These are phyloP conservation scores for Teratosphaeria gauchensis DNA, from an alignment of 2,329 filamentous ascomycete species.

Conservation along the genomic window DNA sequence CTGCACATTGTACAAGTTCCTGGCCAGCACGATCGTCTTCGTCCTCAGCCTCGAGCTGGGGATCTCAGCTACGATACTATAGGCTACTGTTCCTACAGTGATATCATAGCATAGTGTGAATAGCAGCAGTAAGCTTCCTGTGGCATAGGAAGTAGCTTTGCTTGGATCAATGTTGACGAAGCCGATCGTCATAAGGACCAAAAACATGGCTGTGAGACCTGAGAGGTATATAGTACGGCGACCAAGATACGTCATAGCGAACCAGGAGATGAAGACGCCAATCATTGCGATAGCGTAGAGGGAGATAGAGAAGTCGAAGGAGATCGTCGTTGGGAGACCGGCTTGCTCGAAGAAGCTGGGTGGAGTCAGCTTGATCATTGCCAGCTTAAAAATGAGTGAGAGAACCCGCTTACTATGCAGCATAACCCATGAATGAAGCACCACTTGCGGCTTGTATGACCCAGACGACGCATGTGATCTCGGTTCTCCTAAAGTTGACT, in stretches of 20 bases:
- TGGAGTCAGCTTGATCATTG: too few species aligned
- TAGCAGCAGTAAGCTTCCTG: slow-evolving; percentile 40
- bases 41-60: slow-evolving; percentile 72
- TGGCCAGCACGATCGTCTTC: slow-evolving; percentile 79
- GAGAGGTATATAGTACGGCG: slow-evolving; percentile 65
- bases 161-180: slow-evolving; percentile 10
- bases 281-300: slow-evolving; percentile 58
- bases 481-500: slow-evolving; percentile 36
- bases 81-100: slow-evolving; percentile 35
- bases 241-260: slow-evolving; percentile 62
- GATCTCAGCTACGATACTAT: slow-evolving; percentile 62
- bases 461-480: slow-evolving; percentile 41
- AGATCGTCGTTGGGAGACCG: slow-evolving; percentile 29
- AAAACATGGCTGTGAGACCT: slow-evolving; percentile 61
- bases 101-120: slow-evolving; percentile 47
- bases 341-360: slow-evolving; percentile 39
- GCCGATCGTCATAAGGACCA: slow-evolving; percentile 31
- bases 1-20: slow-evolving; percentile 56
- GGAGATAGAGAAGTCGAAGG: slow-evolving; percentile 39
- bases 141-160: slow-evolving; percentile 24
- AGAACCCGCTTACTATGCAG: slow-evolving; percentile 23
- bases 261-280: slow-evolving; percentile 70
- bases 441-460: slow-evolving; percentile 35
- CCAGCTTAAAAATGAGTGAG: slow-evolving; percentile 16
- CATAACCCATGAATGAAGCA: slow-evolving; percentile 24